These are phyloP conservation scores for Domatiomyces globalis DNA, from an alignment of 2,329 filamentous ascomycete genomes.

Conservation along the genomic window DNA sequence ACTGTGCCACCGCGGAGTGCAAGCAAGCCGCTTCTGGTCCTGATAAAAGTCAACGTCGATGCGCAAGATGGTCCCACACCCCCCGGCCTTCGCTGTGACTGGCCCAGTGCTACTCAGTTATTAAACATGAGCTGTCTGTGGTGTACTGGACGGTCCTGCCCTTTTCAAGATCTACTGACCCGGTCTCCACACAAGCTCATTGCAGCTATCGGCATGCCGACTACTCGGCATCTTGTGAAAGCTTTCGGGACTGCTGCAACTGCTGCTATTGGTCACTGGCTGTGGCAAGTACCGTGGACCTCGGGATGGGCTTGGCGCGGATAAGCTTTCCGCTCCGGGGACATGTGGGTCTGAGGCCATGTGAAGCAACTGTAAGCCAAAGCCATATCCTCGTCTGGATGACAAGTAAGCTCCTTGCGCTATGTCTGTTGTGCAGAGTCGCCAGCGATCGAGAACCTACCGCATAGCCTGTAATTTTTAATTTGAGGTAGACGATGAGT, in stretches of 20 bases:
- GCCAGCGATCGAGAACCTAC: not conserved
- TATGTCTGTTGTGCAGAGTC: not conserved
- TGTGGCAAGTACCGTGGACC: not conserved
- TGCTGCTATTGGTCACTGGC: not conserved
- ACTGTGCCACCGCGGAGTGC: too few relatives aligned
- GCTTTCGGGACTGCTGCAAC: not conserved
- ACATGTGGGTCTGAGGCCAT: not conserved
- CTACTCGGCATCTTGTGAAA: not conserved
- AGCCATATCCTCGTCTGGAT: not conserved
- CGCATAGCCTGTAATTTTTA: not conserved
- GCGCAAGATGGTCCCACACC: too few relatives aligned
- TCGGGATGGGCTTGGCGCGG: not conserved
- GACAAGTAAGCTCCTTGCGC: not conserved
- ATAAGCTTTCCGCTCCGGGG: not conserved
- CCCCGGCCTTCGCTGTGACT: too few relatives aligned
- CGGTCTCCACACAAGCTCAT: too few relatives aligned
- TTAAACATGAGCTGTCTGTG: too few relatives aligned
- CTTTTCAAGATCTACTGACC: too few relatives aligned
- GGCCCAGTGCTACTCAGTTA: too few relatives aligned
- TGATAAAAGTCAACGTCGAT: too few relatives aligned
- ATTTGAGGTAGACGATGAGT: conserved; percentile 15
- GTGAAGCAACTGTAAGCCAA: not conserved
- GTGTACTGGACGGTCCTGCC: too few relatives aligned
- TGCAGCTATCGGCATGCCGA: too few relatives aligned
- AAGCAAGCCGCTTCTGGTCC: too few relatives aligned